Evolutionary conservation across 176 grass and related monocot species (phyloP), one percentile per base, ranked within the genome.

Genomic region (Stipa capillata): DNA sequence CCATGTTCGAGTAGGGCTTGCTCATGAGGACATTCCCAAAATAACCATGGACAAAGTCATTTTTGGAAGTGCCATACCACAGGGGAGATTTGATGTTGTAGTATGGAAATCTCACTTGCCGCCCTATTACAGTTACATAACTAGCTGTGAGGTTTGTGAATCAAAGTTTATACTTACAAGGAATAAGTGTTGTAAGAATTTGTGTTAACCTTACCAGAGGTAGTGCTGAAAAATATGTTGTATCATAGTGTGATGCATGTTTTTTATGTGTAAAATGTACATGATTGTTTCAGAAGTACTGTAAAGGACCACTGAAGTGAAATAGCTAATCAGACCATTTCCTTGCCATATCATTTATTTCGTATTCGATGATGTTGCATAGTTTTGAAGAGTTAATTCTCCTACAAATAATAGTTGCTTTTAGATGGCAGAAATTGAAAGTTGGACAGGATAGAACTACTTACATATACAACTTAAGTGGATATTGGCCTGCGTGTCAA

Each of bases 81-180:
- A 2, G n/a, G 63, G 77, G 32, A 68, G 18, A 29, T 55, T 68
- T 43, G 62, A 79, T 13, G 8, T 17, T n/a, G 34, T 79, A 0
- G 7, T 50, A 12, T 68, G 77, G 77, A 67, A 27, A 50, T 79
- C 77, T 54, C 77, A 79, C 62, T 29, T 79, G 9, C 62, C 62
- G 0, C 77, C 77, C 2, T 32, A 55, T 31, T 32, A 32, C 35
- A 54, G 35, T 13, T 68, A 79, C 48, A 68, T 79, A 41, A 27
- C 48, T 39, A 79, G 4, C 47, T 79, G 47, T 4, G 48, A 79
- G 23, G 42, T 79, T 31, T 10, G 5, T 54, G 23, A 79, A 41
- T 79, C 48, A 4, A 67, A 20, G 0, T 54, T 16, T 54, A 7
- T 18, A 43, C 20, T 36, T 0, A 3, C 4, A 33, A 48, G 31